These are phyloP conservation scores for Neurospora pannonica DNA, from an alignment of 495 filamentous ascomycete species.

Conservation along the genomic window DNA sequence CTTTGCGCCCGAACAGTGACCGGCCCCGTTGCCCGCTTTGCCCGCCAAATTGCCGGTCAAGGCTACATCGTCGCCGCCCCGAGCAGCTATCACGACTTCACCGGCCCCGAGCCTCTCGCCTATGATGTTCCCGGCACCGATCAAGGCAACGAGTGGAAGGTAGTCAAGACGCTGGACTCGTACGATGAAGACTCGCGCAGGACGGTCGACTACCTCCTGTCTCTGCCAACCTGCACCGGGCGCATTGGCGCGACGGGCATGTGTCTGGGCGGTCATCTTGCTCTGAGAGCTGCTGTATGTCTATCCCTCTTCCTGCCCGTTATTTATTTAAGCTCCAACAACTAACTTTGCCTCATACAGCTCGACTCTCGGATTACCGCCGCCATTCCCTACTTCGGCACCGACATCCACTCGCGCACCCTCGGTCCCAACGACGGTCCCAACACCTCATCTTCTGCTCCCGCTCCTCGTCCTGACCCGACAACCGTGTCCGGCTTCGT, in stretches of 20 bases:
- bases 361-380: conserved; percentile 69
- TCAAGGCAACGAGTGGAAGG: conserved; percentile 76
- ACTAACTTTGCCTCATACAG: conserved; percentile 6
- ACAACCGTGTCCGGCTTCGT: background rate
- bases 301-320: background rate
- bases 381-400: conserved; percentile 84
- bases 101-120: conserved; percentile 68
- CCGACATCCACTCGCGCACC: conserved; percentile 73
- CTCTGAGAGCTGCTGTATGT: conserved; percentile 69
- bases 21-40: conserved; percentile 83
- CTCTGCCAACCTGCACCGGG: conserved; percentile 72
- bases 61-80: conserved; percentile 91
- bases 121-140: conserved; percentile 89
- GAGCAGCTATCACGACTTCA: conserved; percentile 89
- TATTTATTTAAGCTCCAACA: background rate
- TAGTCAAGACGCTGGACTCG: conserved; percentile 73
- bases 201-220: conserved; percentile 64
- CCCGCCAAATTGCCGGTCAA: conserved; percentile 83
- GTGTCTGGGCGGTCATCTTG: conserved; percentile 90
- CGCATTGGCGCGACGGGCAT: conserved; percentile 83
- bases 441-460: conserved; percentile 22
- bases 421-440: conserved; percentile 44
- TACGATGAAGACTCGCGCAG: conserved; percentile 82
- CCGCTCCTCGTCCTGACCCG: conserved; percentile 5
- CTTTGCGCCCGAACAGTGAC: conserved; percentile 53